phyloP scores from a whole-genome alignment of 345 rosid species.

The Brassica napus region Da-Ae NC_063448.1:24527001-24527500 shows the following conservation, averaged over 20 bases:
- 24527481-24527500: conserved; percentile 46
- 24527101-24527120: background rate
- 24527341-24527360: background rate
- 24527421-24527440: background rate
- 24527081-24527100: background rate
- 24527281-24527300: background rate
- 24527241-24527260: background rate
- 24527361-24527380: conserved; percentile 4
- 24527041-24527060: background rate
- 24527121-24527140: background rate
- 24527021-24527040: background rate
- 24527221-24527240: background rate
- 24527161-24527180: background rate
- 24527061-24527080: background rate
- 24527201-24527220: background rate
- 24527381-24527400: background rate
- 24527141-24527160: background rate
- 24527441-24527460: conserved; percentile 8
- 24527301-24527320: conserved; percentile 5
- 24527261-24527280: background rate
- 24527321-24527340: conserved; percentile 8
- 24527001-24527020: background rate
- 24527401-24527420: conserved; percentile 5
- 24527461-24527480: conserved; percentile 42
- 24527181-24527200: background rate